These are phyloP conservation scores for Saccharomycopsis fodiens DNA, from an alignment of 805 yeast species.

Conservation along the genomic window DNA sequence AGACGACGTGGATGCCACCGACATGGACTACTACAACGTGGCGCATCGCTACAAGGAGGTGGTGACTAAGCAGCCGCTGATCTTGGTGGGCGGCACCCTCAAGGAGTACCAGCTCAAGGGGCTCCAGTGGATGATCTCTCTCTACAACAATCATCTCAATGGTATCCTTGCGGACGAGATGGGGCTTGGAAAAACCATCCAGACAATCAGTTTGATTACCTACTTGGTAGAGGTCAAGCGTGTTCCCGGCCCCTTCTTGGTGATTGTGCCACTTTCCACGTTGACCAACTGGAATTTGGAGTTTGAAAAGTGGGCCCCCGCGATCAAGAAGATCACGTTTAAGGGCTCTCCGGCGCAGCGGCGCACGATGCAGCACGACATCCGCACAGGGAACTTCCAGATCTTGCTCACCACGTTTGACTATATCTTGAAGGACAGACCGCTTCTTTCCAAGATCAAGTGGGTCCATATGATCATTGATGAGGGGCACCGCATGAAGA, in stretches of 20 bases:
- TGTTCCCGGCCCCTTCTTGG: conserved; percentile 62
- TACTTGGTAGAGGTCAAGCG: conserved; percentile 63
- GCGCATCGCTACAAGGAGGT: conserved; percentile 71
- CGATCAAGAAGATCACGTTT: conserved; percentile 59
- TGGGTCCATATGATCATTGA: conserved; percentile 88
- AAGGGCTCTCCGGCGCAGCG: conserved; percentile 74
- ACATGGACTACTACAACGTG: conserved; percentile 72
- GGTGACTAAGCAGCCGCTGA: conserved; percentile 55
- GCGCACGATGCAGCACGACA: conserved; percentile 54
- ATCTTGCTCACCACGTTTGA: conserved; percentile 77
- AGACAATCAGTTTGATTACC: conserved; percentile 69
- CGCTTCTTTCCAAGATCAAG: conserved; percentile 55
- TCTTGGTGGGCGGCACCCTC: conserved; percentile 68
- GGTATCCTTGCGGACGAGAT: conserved; percentile 97
- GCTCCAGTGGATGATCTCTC: conserved; percentile 96
- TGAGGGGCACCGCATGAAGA: conserved; percentile 88
- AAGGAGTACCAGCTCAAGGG: conserved; percentile 88
- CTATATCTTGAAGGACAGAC: conserved; percentile 71
- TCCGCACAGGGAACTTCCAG: conserved; percentile 63
- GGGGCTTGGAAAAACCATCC: conserved; percentile 95
- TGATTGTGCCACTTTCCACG: conserved; percentile 78
- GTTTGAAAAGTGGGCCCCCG: conserved; percentile 87
- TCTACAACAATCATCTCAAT: conserved; percentile 85
- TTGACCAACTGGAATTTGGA: conserved; percentile 81
- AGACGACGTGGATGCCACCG: conserved; percentile 50